Evolutionary conservation across 129 eudicot species (phyloP).

Genomic region (Rutidosis leptorrhynchoides): DNA sequence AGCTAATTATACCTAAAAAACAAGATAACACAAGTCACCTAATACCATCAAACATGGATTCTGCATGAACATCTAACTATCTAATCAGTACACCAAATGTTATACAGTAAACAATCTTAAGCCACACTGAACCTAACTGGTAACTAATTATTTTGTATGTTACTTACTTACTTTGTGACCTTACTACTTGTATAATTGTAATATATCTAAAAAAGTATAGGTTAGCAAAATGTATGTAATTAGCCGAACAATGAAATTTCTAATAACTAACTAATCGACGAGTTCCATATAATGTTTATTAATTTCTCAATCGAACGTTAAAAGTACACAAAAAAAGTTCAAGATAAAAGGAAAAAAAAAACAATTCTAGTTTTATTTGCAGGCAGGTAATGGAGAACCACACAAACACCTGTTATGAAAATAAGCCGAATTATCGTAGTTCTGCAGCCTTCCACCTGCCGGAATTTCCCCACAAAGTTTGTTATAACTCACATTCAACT

Average conservation of each 20-base stretch:
- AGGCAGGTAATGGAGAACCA: conserved; percentile 38
- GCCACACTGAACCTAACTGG: conserved; percentile 5
- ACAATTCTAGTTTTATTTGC: conserved; percentile 18
- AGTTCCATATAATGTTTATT: not conserved
- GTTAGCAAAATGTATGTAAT: no score
- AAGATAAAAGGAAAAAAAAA: not conserved
- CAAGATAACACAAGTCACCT: not conserved
- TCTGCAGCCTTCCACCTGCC: conserved; percentile 32
- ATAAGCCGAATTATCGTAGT: conserved; percentile 26
- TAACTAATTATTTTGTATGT: not conserved
- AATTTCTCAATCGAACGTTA: conserved; percentile 14
- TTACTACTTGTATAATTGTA: no score
- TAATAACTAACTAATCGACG: not conserved
- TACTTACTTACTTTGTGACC: not conserved
- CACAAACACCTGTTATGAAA: conserved; percentile 43
- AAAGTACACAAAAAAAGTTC: conserved; percentile 1
- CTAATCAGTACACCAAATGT: not conserved
- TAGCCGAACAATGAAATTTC: no score
- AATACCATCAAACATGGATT: conserved; percentile 1
- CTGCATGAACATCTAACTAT: not conserved
- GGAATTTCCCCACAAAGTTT: conserved; percentile 52
- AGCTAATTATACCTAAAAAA: not conserved
- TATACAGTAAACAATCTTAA: not conserved
- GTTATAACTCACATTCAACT: conserved; percentile 43
- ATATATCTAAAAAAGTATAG: no score